These are phyloP conservation scores for Leptodermis oblonga DNA, from an alignment of 257 asterid genomes.

Conservation along the genomic window DNA sequence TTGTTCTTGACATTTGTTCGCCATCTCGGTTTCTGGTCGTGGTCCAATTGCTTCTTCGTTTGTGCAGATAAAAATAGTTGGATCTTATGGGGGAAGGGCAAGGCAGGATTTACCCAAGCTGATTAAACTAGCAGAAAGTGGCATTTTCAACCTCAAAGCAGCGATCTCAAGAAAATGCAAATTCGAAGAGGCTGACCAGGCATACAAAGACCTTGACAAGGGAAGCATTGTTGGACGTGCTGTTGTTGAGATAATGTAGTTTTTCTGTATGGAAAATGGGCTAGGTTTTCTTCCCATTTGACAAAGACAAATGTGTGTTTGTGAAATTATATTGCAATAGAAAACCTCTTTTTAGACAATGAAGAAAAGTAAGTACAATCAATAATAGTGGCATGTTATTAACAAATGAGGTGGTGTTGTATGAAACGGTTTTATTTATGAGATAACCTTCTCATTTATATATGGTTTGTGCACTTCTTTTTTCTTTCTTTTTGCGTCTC, in stretches of 20 bases:
- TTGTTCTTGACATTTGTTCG: background rate
- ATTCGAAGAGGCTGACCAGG: constrained; percentile 66
- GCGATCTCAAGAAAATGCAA: constrained; percentile 85
- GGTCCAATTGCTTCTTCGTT: background rate
- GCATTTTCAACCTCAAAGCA: constrained; percentile 68
- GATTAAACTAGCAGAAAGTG: constrained; percentile 81
- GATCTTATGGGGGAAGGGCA: constrained; percentile 93
- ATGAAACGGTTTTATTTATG: too few species aligned
- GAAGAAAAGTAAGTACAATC: background rate
- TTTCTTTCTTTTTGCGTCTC: too few species aligned
- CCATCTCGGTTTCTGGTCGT: background rate
- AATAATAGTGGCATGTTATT: too few species aligned
- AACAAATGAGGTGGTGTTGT: too few species aligned
- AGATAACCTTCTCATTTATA: too few species aligned
- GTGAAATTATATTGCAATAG: background rate
- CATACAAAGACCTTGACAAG: constrained; percentile 67
- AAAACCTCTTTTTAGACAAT: background rate
- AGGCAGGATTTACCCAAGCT: constrained; percentile 94
- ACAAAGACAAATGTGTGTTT: background rate
- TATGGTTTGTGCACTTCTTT: too few species aligned
- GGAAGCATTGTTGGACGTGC: constrained; percentile 82
- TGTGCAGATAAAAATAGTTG: constrained; percentile 83
- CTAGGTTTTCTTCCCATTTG: background rate
- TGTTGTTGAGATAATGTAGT: constrained; percentile 80
- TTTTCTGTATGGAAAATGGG: background rate